Conservation (phyloP, 495 filamentous ascomycete species). For the Apodospora peruviana region DNA sequence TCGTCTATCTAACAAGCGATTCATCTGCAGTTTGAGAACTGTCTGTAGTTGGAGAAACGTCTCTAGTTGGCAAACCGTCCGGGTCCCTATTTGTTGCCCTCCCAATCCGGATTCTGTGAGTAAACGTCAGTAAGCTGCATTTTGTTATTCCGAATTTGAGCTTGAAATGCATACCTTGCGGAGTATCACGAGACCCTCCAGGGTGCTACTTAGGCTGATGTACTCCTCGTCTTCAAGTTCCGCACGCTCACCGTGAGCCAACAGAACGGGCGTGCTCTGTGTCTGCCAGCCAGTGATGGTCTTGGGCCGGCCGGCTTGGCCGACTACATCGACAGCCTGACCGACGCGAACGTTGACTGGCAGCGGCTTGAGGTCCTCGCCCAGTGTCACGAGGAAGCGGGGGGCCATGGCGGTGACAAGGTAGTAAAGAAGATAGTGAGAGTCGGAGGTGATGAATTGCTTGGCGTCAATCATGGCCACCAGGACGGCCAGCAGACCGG, state of each 20-base stretch:
- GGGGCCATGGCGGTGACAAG: slow-evolving; percentile 97
- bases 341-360: slow-evolving; percentile 95
- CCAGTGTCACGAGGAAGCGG: slow-evolving; percentile 89
- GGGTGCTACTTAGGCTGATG: slow-evolving; percentile 76
- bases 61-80: too few species aligned
- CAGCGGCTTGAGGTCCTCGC: slow-evolving; percentile 88
- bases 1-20: too few species aligned
- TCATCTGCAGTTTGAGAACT: too few species aligned
- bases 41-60: too few species aligned
- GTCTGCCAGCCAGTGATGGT: slow-evolving; percentile 99
- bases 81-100: slow-evolving; percentile 20
- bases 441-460: slow-evolving; percentile 81
- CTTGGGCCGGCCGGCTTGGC: slow-evolving; percentile 93
- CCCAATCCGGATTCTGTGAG: slow-evolving; percentile 44
- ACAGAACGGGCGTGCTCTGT: slow-evolving; percentile 91
- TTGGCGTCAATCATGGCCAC: slow-evolving; percentile 92
- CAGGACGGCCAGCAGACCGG: slow-evolving; percentile 83
- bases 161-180: slow-evolving; percentile 65
- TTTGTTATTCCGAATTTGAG: not conserved
- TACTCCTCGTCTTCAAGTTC: slow-evolving; percentile 98
- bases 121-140: slow-evolving; percentile 12
- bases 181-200: slow-evolving; percentile 94
- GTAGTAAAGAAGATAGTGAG: slow-evolving; percentile 96
- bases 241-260: slow-evolving; percentile 89
- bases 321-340: slow-evolving; percentile 96